Base-by-base conservation (phyloP, 805 yeast species). In the Helenozyma baotianmanensis region DNA sequence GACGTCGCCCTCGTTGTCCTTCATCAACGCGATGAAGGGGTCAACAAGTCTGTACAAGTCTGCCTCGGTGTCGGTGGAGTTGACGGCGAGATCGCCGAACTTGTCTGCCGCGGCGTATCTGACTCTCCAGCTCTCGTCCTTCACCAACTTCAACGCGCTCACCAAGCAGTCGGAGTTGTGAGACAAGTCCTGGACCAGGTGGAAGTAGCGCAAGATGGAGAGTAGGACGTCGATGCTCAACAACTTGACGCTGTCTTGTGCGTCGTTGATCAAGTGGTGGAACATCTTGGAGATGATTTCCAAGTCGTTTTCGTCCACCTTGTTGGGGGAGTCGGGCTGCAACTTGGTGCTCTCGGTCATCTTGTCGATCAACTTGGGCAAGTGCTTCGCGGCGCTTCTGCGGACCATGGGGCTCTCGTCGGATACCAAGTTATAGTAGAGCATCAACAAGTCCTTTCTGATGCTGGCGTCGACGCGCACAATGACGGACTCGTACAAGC, bases 351-450 rank as follows among this genome's bases (percentile, higher is more conserved):
- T 69, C 15, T 50, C 54, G 13, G 70, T 63, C 45, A 66, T 54
- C 32, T 76, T 62, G 44, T 80, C 77, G 42, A 90, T 76, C 35
- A 90, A 63, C 23, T 59, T 66, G 3, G 98, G 96, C 46, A 92
- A 72, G 51, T 82, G 76, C 25, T 77, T 76, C 6, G 95, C 97
- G 11, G 97, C 94, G 8, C 96, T 83, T 55, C 97, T 80, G 60
- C 96, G 80, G 14, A 92, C 97, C 96, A 92, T 88, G 40, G 99
- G 98, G 13, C 95, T 85, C 38, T 92, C 98, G 58, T 92, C 97
- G 43, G 74, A 75, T 30, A 84, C 76, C 46, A 92, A 68, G 45
- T 79, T 82, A 38, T 76, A 68, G 58, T 80, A 90, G 27, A 81
- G 61, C 25, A 72, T 69, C 42, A 88, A 69, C 38, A 92, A 66